phyloP scores from a whole-genome alignment of 129 eudicot species.

The Smallanthus sonchifolius region DNA sequence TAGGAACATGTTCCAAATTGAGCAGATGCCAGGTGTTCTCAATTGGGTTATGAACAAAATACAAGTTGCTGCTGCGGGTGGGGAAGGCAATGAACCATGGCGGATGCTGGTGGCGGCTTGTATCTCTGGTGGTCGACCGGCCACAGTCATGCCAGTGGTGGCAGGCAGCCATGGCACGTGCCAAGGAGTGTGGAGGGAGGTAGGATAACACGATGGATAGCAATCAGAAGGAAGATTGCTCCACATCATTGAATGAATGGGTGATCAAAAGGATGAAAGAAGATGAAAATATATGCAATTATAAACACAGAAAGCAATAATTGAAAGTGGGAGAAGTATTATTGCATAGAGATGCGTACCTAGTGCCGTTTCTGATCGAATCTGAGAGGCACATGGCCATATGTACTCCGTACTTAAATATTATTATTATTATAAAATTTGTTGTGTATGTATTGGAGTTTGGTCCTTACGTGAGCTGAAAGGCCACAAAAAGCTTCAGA shows the following conservation, averaged over 20 bases:
- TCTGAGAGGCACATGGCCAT: constrained; percentile 37
- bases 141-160: constrained; percentile 50
- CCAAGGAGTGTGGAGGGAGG: constrained; percentile 50
- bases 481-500: constrained; percentile 30
- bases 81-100: constrained; percentile 71
- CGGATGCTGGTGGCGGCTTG: constrained; percentile 35
- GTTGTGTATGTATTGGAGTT: constrained; percentile 6
- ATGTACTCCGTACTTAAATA: background rate
- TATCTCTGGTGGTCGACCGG: constrained; percentile 6
- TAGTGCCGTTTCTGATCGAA: constrained; percentile 15
- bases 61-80: constrained; percentile 33
- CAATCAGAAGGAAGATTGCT: constrained; percentile 64
- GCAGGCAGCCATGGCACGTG: constrained; percentile 58
- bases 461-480: constrained; percentile 29
- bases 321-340: background rate
- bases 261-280: background rate
- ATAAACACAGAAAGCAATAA: constrained; percentile 2
- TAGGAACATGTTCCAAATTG: constrained; percentile 26
- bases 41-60: constrained; percentile 53
- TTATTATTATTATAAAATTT: background rate
- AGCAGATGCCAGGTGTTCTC: constrained; percentile 43
- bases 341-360: constrained; percentile 24
- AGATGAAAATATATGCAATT: background rate
- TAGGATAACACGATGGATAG: constrained; percentile 60
- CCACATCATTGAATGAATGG: constrained; percentile 42